Evolutionary conservation across 768 basidiomycete species (phyloP), one percentile per base, ranked within the genome.

Genomic region (Brasilioporus rufonigricans): DNA sequence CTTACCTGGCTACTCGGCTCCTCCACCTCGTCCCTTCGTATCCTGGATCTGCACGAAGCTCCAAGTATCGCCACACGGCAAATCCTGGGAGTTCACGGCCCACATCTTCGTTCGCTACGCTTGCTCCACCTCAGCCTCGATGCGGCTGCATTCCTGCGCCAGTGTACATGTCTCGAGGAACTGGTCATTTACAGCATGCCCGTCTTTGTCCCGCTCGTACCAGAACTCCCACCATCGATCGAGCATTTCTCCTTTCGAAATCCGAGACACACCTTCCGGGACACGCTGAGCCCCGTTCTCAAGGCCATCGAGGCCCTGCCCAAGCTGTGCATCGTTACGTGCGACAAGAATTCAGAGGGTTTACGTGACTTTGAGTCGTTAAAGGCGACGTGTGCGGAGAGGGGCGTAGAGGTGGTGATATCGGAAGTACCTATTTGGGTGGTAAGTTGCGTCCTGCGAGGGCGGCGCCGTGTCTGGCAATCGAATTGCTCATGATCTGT

Each of bases 71-170:
- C 48, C 4, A 61, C 68, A 33, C 48, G 67, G 27, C 38, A 58
- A 4, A 52, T 68, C 5, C 62, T 80, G n/a, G 54, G 55, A 10
- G 43, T 23, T 0, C 69, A 73, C 44, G 69, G 71, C 5, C 64
- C 69, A 9, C 55, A 58, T n/a, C 65, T 80, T n/a, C 71, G 73
- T 14, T 79, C 79, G 2, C 67, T 80, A 43, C 74, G 77, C 40
- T 53, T 80, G 8, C 69, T 74, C 58, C 68, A 69, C 24, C 74
- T 71, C 61, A 73, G 61, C 57, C 32, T 44, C 2, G 60, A 70
- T 16, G 66, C 73, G 8, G 66, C 70, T 4, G 61, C 65, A n/a
- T 60, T 78, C 29, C 49, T 79, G 19, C 61, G 58, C 26, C 58
- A 62, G 23, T 80, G 77, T 61, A 68, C 65, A 0, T 65, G 62